phyloP scores from a whole-genome alignment of 768 basidiomycete genomes.

The Albatrellus ellisii region DNA sequence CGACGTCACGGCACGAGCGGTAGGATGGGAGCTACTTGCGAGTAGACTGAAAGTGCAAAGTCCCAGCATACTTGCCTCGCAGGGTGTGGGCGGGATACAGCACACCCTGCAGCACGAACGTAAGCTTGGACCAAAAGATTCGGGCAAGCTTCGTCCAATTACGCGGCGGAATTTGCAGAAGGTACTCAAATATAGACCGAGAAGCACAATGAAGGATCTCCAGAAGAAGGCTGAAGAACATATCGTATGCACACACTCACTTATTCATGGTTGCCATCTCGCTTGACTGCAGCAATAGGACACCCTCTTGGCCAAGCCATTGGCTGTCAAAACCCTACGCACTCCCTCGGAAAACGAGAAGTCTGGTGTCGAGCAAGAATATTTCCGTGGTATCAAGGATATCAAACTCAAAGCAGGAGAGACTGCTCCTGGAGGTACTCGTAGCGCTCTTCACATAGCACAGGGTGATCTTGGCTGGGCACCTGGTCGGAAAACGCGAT shows the following conservation, averaged over 20 bases:
- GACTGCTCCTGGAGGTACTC: conserved; percentile 10
- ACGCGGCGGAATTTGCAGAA: conserved; percentile 73
- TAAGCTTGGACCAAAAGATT: conserved; percentile 23
- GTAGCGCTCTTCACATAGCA: conserved; percentile 9
- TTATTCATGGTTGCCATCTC: not conserved
- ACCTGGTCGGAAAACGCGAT: conserved; percentile 10
- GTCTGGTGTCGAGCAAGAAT: conserved; percentile 8
- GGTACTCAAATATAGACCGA: conserved; percentile 44
- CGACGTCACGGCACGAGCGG: conserved; percentile 77
- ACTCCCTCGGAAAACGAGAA: conserved; percentile 3
- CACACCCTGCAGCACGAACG: conserved; percentile 38
- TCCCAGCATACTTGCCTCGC: conserved; percentile 35
- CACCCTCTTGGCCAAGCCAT: conserved; percentile 11
- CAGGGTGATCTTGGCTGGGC: conserved; percentile 11
- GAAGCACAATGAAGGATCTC: conserved; percentile 33
- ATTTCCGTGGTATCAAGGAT: conserved; percentile 14
- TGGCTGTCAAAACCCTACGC: conserved; percentile 11
- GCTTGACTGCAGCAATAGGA: conserved; percentile 1
- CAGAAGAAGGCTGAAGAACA: conserved; percentile 47
- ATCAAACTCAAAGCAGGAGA: conserved; percentile 13
- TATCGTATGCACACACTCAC: conserved; percentile 36
- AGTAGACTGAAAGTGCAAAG: conserved; percentile 34
- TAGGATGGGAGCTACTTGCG: conserved; percentile 72
- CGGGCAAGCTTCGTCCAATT: conserved; percentile 38
- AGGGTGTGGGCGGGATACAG: conserved; percentile 32